Evolutionary conservation across 2,329 filamentous ascomycete species (phyloP), one percentile per base, ranked within the genome.

Genomic region (Scedosporium aurantiacum): DNA sequence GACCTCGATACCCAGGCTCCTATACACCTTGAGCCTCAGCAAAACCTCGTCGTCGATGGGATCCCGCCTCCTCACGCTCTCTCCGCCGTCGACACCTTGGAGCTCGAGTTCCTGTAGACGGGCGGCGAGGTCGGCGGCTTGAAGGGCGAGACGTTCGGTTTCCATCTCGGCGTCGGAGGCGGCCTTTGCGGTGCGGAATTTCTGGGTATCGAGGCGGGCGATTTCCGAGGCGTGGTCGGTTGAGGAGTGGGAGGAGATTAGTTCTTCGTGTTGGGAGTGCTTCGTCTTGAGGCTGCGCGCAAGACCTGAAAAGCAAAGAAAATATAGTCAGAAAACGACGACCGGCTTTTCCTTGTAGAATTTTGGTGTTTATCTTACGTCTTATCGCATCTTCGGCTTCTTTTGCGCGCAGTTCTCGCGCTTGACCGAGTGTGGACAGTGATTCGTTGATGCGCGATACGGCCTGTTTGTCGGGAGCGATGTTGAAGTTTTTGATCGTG

Each of bases 401-500:
- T 70, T 83, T 82, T 60, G 91, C 82, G 67, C 90, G 89, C 58
- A 91, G 80, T 63, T 90, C 84, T 71, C 94, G 91, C 63, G 91
- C 89, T 70, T 91, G 86, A 67, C 90, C 84, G n/a, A 99, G 85
- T 0, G 89, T 89, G 7, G 85, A 83, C 60, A 97, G 82, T 1
- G 90, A 93, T 72, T 92, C 90, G 72, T 85, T 85, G 71, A 97
- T 88, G 71, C 94, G 91, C 21, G 87, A 80, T 21, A 97, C 84
- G 64, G 90, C 89, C 66, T 85, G 79, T 70, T 91, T 94, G 80
- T 99, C 94, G 10, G 90, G 90, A 21, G 84, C 80, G 69, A 93
- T 96, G 78, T 96, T 94, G 85, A 99, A 99, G 80, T 97, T 96
- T 68, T 86, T 82, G 69, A 95, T 88, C 50, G 92, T 96, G 77